A percentile compares a stretch with the other conserved stretches of the same genome.
These are phyloP conservation scores for Trichoderma koningiopsis DNA, from an alignment of 2,329 filamentous ascomycete species.

Conservation along the genomic window DNA sequence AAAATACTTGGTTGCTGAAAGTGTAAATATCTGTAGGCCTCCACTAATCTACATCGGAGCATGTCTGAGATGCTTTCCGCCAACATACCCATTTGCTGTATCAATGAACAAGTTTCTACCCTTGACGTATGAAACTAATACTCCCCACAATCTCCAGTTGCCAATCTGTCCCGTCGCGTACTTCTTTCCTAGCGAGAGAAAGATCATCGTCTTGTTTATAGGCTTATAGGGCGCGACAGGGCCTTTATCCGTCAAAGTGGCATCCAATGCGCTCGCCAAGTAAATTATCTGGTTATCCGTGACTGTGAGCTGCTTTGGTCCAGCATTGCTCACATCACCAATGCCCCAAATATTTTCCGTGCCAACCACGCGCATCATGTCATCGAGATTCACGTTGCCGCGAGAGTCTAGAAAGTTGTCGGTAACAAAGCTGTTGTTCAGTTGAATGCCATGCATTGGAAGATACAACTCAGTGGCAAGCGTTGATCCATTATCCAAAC, in stretches of 20 bases:
- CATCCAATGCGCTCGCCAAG: conserved; percentile 38
- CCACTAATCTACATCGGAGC: conserved; percentile 32
- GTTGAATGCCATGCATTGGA: conserved; percentile 46
- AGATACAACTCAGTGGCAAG: conserved; percentile 45
- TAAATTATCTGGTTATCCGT: conserved; percentile 40
- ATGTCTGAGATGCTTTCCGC: conserved; percentile 35
- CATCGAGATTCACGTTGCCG: conserved; percentile 40
- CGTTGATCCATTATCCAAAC: conserved; percentile 37
- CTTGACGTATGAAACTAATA: conserved; percentile 40
- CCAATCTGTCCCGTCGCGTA: conserved; percentile 39
- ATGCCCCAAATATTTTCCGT: conserved; percentile 46
- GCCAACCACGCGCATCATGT: conserved; percentile 37
- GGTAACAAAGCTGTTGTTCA: conserved; percentile 48
- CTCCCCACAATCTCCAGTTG: conserved; percentile 38
- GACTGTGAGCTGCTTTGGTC: conserved; percentile 42
- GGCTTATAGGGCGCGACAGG: conserved; percentile 30
- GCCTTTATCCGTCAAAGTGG: conserved; percentile 29
- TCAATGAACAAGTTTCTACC: conserved; percentile 40
- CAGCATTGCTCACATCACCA: conserved; percentile 46
- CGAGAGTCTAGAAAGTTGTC: conserved; percentile 36
- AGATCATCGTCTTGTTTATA: conserved; percentile 34
- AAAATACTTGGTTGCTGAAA: background rate
- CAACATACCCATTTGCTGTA: conserved; percentile 36
- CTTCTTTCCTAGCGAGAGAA: conserved; percentile 35
- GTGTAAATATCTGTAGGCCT: background rate